Conservation (phyloP, 208 protist genomes). For the Acanthamoeba rhysodes region DNA sequence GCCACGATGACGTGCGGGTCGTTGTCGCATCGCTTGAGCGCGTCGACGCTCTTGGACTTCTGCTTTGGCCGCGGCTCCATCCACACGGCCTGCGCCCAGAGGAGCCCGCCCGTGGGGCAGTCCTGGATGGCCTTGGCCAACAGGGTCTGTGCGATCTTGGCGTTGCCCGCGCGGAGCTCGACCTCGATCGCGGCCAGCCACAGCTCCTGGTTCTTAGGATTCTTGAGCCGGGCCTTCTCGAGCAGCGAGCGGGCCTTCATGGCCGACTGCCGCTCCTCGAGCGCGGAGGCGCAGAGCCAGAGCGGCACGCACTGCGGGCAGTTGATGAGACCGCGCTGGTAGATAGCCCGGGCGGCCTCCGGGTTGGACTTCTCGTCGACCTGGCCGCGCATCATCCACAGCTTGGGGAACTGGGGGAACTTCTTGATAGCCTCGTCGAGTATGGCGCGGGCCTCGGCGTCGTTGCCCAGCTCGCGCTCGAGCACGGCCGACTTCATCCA, state of each 20-base stretch:
- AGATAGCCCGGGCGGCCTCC: slow-evolving; percentile 80
- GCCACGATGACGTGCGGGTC: slow-evolving; percentile 90
- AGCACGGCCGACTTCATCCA: slow-evolving; percentile 94
- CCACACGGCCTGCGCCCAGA: slow-evolving; percentile 93
- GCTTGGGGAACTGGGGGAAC: slow-evolving; percentile 88
- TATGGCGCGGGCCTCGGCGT: slow-evolving; percentile 79
- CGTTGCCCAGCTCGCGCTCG: slow-evolving; percentile 89
- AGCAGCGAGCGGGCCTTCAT: slow-evolving; percentile 89
- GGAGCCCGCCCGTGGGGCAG: slow-evolving; percentile 90
- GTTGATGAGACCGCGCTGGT: slow-evolving; percentile 84
- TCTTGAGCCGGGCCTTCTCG: slow-evolving; percentile 89
- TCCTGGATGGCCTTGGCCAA: slow-evolving; percentile 90
- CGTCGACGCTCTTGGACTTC: slow-evolving; percentile 89
- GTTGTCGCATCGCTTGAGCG: slow-evolving; percentile 92
- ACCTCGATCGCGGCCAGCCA: slow-evolving; percentile 88
- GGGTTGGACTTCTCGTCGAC: slow-evolving; percentile 66
- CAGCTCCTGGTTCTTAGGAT: slow-evolving; percentile 86
- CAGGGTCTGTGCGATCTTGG: slow-evolving; percentile 74
- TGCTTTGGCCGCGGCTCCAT: slow-evolving; percentile 88
- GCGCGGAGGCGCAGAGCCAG: slow-evolving; percentile 88
- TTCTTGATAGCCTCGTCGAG: slow-evolving; percentile 85
- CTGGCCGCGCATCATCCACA: slow-evolving; percentile 92
- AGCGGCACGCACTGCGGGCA: slow-evolving; percentile 89
- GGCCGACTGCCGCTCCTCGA: slow-evolving; percentile 81
- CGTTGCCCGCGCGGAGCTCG: slow-evolving; percentile 80